These are phyloP conservation scores for Dendrostoma leiphaemia DNA, from an alignment of 2,329 filamentous ascomycete species.

Conservation along the genomic window DNA sequence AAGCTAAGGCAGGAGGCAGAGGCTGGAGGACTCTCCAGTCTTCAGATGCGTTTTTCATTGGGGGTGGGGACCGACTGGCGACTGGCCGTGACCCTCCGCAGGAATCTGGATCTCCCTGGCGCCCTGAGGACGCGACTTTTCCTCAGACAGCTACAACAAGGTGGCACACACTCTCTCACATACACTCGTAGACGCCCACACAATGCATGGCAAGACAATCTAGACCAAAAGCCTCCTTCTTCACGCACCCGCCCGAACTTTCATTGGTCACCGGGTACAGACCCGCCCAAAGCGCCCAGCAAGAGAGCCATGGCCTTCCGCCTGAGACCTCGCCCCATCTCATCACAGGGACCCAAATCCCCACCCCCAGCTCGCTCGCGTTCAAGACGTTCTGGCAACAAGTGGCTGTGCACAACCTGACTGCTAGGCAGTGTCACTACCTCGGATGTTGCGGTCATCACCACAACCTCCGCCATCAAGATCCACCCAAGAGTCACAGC, in stretches of 20 bases:
- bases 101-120: not conserved
- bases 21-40: too few relatives aligned
- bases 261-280: not conserved
- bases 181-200: not conserved
- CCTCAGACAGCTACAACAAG: not conserved
- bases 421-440: too few relatives aligned
- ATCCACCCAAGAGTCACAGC: not conserved
- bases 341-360: too few relatives aligned
- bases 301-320: too few relatives aligned
- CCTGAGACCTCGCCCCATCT: not conserved
- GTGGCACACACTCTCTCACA: not conserved
- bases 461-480: not conserved
- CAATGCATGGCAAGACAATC: not conserved
- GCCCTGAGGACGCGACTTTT: not conserved
- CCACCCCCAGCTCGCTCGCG: too few relatives aligned
- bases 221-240: not conserved
- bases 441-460: too few relatives aligned
- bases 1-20: not conserved
- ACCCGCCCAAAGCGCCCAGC: not conserved
- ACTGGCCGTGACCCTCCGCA: not conserved
- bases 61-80: not conserved
- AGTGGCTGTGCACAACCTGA: too few relatives aligned
- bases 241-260: not conserved
- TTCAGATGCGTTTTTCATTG: not conserved
- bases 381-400: too few relatives aligned